phyloP scores from a whole-genome alignment of 495 filamentous ascomycete genomes.

The Penicillium chermesinum region DNA sequence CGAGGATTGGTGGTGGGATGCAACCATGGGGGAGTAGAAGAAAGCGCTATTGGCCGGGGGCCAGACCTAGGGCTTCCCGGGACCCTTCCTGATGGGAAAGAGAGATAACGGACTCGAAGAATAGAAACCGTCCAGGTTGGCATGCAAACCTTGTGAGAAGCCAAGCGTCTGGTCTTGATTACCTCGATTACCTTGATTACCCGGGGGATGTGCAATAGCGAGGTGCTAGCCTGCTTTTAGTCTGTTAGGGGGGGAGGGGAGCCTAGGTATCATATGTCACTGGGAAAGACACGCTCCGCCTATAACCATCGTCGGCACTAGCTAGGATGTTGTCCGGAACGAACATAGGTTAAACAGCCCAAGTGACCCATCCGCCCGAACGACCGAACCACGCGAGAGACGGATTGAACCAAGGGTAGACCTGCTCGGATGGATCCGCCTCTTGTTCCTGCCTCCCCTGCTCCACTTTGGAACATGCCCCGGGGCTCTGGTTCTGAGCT shows the following conservation, averaged over 20 bases:
- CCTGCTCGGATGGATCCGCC: constrained; percentile 29
- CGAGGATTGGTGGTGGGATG: constrained; percentile 5
- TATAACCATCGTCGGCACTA: background rate
- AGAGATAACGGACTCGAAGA: background rate
- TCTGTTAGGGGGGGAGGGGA: too few species aligned
- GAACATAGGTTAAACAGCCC: constrained; percentile 2
- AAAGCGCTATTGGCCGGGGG: constrained; percentile 9
- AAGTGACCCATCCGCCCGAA: constrained; percentile 18
- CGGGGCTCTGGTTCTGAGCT: constrained; percentile 25
- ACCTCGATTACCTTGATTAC: too few species aligned
- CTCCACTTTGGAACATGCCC: constrained; percentile 24
- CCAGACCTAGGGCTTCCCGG: constrained; percentile 8
- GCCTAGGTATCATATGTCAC: constrained; percentile 28
- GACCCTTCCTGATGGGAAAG: background rate
- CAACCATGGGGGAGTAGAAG: constrained; percentile 1
- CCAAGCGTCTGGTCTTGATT: constrained; percentile 22
- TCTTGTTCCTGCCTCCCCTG: constrained; percentile 20
- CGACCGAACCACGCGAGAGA: constrained; percentile 23
- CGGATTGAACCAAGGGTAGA: background rate
- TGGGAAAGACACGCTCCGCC: background rate
- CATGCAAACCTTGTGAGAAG: background rate
- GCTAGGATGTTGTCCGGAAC: constrained; percentile 1
- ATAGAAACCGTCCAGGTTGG: background rate
- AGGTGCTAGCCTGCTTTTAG: too few species aligned
- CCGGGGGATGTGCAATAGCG: background rate